Percentiles rank a stretch among this genome's conserved stretches.
phyloP scores from a whole-genome alignment of 345 rosid species.

The Populus nigra region DNA sequence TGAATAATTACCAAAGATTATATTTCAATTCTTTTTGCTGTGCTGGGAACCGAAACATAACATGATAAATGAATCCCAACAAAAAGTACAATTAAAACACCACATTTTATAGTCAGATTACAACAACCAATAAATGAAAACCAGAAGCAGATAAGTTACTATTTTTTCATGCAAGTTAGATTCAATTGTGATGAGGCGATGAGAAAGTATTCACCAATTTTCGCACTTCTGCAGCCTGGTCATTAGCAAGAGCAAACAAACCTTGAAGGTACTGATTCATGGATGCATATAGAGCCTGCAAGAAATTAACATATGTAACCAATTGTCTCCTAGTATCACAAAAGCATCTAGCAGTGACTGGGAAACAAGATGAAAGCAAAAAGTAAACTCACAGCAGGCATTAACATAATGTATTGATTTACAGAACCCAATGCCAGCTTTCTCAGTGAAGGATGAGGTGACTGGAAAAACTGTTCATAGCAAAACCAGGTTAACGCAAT shows the following conservation, averaged over 20 bases:
- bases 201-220: constrained; percentile 39
- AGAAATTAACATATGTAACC: not conserved
- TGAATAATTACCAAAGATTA: not conserved
- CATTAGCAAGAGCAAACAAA: constrained; percentile 79
- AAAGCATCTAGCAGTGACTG: not conserved
- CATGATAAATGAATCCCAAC: not conserved
- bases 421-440: constrained; percentile 84
- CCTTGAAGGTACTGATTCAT: constrained; percentile 72
- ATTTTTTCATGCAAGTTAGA: not conserved
- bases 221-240: constrained; percentile 77
- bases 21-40: not conserved
- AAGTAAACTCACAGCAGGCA: constrained; percentile 85
- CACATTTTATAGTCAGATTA: not conserved
- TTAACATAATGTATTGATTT: constrained; percentile 79
- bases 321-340: constrained; percentile 3
- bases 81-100: not conserved
- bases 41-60: not conserved
- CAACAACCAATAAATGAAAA: not conserved
- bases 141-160: not conserved
- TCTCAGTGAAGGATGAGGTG: constrained; percentile 76
- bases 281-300: constrained; percentile 67
- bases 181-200: not conserved
- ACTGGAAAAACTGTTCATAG: constrained; percentile 78
- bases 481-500: constrained; percentile 7
- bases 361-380: constrained; percentile 9